These are phyloP conservation scores for Zygoascus flipseniorum DNA, from an alignment of 805 yeast species.

Conservation along the genomic window DNA sequence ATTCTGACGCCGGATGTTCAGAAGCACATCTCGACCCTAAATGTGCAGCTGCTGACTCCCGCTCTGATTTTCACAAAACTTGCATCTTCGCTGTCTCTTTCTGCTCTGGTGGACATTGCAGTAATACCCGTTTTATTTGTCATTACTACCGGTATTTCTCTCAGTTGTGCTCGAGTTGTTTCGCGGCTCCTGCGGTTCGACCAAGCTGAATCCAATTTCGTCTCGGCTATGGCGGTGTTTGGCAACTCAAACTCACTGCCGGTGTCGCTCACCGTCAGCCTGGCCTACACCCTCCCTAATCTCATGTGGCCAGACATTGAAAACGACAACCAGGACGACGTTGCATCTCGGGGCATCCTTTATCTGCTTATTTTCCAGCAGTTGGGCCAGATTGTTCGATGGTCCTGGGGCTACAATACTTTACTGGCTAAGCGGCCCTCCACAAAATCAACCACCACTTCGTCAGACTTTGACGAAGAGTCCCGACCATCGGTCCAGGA, in stretches of 20 bases:
- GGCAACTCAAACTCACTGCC: constrained; percentile 95
- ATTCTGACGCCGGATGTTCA: constrained; percentile 66
- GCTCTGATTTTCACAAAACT: constrained; percentile 83
- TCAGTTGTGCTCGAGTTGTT: constrained; percentile 48
- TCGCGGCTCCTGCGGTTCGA: constrained; percentile 50
- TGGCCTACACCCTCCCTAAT: constrained; percentile 51
- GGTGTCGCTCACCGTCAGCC: constrained; percentile 73
- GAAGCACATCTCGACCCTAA: constrained; percentile 63
- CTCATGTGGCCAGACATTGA: constrained; percentile 50
- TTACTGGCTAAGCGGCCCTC: constrained; percentile 36
- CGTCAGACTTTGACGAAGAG: constrained; percentile 3
- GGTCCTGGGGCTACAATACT: constrained; percentile 69
- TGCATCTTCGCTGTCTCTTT: constrained; percentile 57
- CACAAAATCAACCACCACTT: neutral
- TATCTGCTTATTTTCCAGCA: constrained; percentile 58
- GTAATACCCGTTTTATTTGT: constrained; percentile 79
- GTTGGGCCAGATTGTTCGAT: constrained; percentile 55
- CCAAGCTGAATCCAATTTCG: constrained; percentile 75
- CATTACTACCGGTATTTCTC: constrained; percentile 74
- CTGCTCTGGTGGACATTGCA: constrained; percentile 70
- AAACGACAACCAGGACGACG: constrained; percentile 45
- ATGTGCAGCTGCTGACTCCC: constrained; percentile 91
- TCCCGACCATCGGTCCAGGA: neutral
- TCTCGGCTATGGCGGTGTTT: constrained; percentile 93
- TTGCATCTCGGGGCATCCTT: constrained; percentile 54